Percentiles rank a stretch among this genome's conserved stretches.
phyloP scores from a whole-genome alignment of 1,284 basidiomycete species.

The Apiotrichum montevideense region DNA sequence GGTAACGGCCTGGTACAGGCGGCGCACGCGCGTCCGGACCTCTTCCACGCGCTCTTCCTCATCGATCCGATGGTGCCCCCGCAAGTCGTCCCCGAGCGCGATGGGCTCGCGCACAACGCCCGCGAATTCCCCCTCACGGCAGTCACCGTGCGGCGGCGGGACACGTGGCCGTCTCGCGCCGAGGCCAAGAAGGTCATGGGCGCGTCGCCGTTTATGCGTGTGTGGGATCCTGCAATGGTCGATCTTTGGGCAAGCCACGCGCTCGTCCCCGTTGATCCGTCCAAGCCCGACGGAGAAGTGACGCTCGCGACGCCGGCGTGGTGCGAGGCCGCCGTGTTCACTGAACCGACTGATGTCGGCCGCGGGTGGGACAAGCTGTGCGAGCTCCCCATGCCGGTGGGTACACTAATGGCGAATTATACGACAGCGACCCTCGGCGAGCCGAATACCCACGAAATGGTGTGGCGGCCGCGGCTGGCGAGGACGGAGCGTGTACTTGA shows the following conservation, averaged over 20 bases:
- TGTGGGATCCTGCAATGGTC: conserved; percentile 57
- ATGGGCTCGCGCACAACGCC: conserved; percentile 71
- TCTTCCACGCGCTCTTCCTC: conserved; percentile 68
- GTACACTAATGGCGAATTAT: conserved; percentile 16
- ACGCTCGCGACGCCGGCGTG: conserved; percentile 32
- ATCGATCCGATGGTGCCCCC: conserved; percentile 62
- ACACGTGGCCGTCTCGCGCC: conserved; percentile 5
- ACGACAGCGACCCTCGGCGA: conserved; percentile 24
- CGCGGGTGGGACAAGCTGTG: conserved; percentile 34
- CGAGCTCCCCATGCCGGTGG: conserved; percentile 24
- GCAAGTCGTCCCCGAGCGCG: conserved; percentile 63
- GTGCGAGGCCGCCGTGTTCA: conserved; percentile 34
- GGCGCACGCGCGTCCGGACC: conserved; percentile 57
- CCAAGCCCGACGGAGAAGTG: conserved; percentile 13
- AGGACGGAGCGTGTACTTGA: conserved; percentile 31
- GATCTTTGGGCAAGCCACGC: conserved; percentile 59
- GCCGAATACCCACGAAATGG: conserved; percentile 27
- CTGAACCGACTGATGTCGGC: conserved; percentile 22
- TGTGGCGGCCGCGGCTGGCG: conserved; percentile 27
- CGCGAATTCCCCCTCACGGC: conserved; percentile 46
- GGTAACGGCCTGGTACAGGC: conserved; percentile 47
- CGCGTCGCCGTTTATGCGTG: conserved; percentile 39
- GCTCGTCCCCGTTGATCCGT: conserved; percentile 47
- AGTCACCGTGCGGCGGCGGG: conserved; percentile 3
- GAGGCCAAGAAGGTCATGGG: conserved; percentile 12